Base-by-base conservation (phyloP, 345 rosid species). In the Mallotus nudiflorus region DNA sequence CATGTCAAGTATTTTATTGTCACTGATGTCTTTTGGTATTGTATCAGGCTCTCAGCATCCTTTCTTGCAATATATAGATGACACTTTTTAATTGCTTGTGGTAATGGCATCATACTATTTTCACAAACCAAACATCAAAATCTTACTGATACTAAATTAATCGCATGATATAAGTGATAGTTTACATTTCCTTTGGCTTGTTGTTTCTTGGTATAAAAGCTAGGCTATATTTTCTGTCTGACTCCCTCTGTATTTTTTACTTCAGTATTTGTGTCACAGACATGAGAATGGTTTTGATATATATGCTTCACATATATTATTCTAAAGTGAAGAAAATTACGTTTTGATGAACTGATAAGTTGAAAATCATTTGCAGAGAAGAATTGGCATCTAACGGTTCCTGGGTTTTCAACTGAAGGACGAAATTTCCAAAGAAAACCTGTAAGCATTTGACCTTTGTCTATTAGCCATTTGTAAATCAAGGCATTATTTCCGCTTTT, bases 341-440 rank as follows among this genome's bases (percentile, higher is more conserved):
- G 50, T 39, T 40, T 12, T 74, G n/a, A n/a, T n/a, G 69, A 68
- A 28, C 63, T 73, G 72, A 60, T 66, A 42, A 55, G 19, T 71
- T 4, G 29, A 53, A 62, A 61, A 20, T 72, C 55, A 20, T 78
- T 50, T 85, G 86, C 92, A 92, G 98, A 92, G 84, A 95, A 85
- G 83, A 95, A 89, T 78, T 84, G 88, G 94, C 82, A 80, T 56
- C 79, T 95, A 91, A 81, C 88, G 4, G 74, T 95, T 68, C 97
- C 98, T 10, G 96, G 97, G 80, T 90, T 77, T 84, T 89, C 96
- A 56, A 89, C 90, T 37, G 99, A 95, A 74, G 91, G 88, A 69
- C 75, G 54, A 59, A 95, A 83, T 72, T 68, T 82, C 69, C 89
- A 83, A 76, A 82, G 82, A 75, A 85, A 84, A 82, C 73, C 77